Base-by-base conservation (phyloP, 2,329 filamentous ascomycete genomes). In the Endoconidiophora polonica region DNA sequence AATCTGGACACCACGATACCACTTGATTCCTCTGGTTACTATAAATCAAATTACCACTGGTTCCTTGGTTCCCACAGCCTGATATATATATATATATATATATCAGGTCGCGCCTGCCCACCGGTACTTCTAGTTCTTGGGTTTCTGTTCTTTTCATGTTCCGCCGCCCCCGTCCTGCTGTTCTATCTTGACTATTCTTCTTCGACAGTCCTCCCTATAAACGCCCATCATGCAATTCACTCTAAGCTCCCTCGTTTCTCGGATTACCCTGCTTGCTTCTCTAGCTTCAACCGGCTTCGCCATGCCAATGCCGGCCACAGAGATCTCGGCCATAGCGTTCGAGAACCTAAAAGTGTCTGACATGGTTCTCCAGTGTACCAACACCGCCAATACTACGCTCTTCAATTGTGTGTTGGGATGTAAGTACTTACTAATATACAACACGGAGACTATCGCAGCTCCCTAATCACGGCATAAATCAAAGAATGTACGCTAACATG, bases 321-420 rank as follows among this genome's bases (percentile, higher is more conserved):
- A 12, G 29, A 33, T 33, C 12, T 33, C 29, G 3, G 29, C 29
- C 9, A 40, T 48, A 12, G 5, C 22, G 18, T 20, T 48, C 23
- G 42, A 46, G 7, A 20, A 46, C 51, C 14, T 53, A 6, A 36
- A 53, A 20, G 29, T 53, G n/a, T 43, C 46, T 2, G 29, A 49
- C 10, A 43, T 46, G 48, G 14, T 26, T 5, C 43, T 53, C 3
- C 20, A 40, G 20, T 53, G 51, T 29, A 4, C 10, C 4, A 48
- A 46, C n/a, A 29, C 36, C 4, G 10, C 33, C 24, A 36, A 41
- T 20, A 4, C 24, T 9, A 10, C 38, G 3, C 38, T 53, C 12
- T 46, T 46, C 42, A 38, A 46, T 42, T 53, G 51, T 38, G 49
- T 40, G 5, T 33, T 53, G 12, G 29, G 26, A 20, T 53, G 51